Evolutionary conservation across 2,329 filamentous ascomycete species (phyloP).

Genomic region (Trichoderma oligosporum): DNA sequence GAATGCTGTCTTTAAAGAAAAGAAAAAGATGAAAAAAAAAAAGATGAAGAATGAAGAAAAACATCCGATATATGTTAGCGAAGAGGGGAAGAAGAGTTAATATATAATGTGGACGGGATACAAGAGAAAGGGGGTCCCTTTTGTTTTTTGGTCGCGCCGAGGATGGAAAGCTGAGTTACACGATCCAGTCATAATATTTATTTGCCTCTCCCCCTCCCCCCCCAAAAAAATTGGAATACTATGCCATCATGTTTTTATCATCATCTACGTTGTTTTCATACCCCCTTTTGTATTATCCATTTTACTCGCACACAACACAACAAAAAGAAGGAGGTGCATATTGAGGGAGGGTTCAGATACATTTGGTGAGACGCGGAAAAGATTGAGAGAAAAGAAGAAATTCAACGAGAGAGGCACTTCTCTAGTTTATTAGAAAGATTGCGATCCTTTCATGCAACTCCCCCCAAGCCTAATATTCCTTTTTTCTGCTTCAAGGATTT

Average conservation of each 20-base stretch:
- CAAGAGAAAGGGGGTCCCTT: not conserved
- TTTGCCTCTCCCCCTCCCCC: not conserved
- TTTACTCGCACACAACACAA: not conserved
- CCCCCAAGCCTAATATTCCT: no score
- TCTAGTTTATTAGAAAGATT: no score
- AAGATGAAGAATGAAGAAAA: not conserved
- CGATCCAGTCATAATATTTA: not conserved
- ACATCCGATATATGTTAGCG: no score
- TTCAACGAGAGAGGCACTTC: no score
- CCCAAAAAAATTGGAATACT: not conserved
- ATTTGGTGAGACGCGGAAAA: no score
- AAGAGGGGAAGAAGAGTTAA: not conserved
- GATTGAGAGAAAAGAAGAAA: no score
- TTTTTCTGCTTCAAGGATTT: no score
- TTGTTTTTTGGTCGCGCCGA: not conserved
- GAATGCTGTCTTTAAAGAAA: constrained; percentile 38
- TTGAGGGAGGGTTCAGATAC: no score
- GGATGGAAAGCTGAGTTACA: not conserved
- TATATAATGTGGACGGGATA: not conserved
- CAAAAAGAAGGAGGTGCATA: not conserved
- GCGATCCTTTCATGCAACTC: no score
- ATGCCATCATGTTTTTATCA: not conserved
- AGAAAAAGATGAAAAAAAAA: not conserved
- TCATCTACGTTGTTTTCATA: not conserved
- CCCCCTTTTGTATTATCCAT: not conserved